Percentiles rank a stretch among this genome's conserved stretches.
phyloP scores from a whole-genome alignment of 352 stramenopile genomes.

The Phytophthora lateralis region DNA sequence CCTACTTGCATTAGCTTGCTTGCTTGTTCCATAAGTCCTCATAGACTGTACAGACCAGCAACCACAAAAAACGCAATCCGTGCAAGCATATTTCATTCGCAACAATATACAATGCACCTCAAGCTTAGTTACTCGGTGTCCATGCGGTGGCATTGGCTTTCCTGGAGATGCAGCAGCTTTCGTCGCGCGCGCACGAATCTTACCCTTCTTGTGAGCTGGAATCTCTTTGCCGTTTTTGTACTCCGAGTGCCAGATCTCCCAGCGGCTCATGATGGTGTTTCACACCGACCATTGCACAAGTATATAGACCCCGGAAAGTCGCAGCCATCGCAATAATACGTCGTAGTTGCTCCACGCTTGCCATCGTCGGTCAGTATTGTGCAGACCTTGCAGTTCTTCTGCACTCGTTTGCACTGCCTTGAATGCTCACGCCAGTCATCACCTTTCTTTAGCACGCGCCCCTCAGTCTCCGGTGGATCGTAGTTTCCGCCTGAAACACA shows the following conservation, averaged over 20 bases:
- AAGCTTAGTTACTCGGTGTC: background rate
- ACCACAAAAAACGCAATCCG: no score
- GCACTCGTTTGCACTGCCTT: background rate
- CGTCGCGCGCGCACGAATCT: background rate
- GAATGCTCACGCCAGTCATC: constrained; percentile 6
- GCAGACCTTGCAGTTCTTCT: constrained; percentile 11
- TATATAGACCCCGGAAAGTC: background rate
- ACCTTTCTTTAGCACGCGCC: background rate
- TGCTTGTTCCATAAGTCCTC: background rate
- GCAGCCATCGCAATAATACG: constrained; percentile 7
- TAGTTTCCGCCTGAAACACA: no score
- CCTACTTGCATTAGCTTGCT: no score
- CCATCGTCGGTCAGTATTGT: background rate
- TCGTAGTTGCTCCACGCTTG: constrained; percentile 7
- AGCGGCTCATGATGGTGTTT: background rate
- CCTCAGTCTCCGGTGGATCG: no score
- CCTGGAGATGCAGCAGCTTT: no score
- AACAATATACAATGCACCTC: no score
- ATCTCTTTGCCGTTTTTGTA: constrained; percentile 6
- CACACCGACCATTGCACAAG: background rate
- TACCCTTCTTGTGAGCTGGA: background rate
- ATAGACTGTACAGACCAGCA: background rate
- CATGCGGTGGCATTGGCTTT: constrained; percentile 1
- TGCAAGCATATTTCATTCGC: no score
- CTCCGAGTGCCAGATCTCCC: constrained; percentile 6